phyloP scores from a whole-genome alignment of 2,329 filamentous ascomycete species.

The Harringtonia aguacate region DNA sequence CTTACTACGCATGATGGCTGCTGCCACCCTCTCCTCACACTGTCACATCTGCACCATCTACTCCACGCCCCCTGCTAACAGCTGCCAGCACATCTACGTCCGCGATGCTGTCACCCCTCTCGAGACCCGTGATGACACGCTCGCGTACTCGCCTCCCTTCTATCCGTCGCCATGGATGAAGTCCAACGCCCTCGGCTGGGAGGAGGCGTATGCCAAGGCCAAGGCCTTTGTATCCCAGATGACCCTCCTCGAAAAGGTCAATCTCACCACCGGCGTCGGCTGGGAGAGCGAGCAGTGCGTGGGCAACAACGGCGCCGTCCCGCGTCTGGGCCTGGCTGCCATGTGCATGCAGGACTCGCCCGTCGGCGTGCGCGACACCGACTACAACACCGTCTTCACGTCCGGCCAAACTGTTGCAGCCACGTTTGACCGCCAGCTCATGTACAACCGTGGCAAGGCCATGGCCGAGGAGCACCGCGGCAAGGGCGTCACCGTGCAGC shows the following conservation, averaged over 20 bases:
- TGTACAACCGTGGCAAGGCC: slow-evolving; percentile 58
- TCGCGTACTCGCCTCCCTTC: slow-evolving; percentile 42
- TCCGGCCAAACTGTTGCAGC: slow-evolving; percentile 70
- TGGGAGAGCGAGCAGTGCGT: slow-evolving; percentile 66
- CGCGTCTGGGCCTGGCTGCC: slow-evolving; percentile 56
- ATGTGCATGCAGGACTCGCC: slow-evolving; percentile 86
- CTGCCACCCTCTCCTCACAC: too few relatives aligned
- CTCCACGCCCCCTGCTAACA: slow-evolving; percentile 13
- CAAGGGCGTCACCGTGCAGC: slow-evolving; percentile 64
- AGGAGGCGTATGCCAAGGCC: slow-evolving; percentile 64
- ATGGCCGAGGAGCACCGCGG: slow-evolving; percentile 62
- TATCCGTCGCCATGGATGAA: slow-evolving; percentile 87
- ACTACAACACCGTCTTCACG: slow-evolving; percentile 74
- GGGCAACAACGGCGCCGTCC: slow-evolving; percentile 62
- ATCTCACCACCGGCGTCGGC: slow-evolving; percentile 82
- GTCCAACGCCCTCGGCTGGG: slow-evolving; percentile 61
- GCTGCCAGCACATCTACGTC: slow-evolving; percentile 6
- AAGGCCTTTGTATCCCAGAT: slow-evolving; percentile 71
- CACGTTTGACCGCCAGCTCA: slow-evolving; percentile 67
- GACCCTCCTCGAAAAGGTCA: slow-evolving; percentile 84
- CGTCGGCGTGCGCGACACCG: slow-evolving; percentile 64
- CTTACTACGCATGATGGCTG: too few relatives aligned
- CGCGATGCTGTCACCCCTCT: slow-evolving; percentile 2
- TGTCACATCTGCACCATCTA: too few relatives aligned
- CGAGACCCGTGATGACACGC: slow-evolving; percentile 12